Conservation (phyloP, 352 stramenopile genomes). For the Pythium rhizo-oryzae region DNA sequence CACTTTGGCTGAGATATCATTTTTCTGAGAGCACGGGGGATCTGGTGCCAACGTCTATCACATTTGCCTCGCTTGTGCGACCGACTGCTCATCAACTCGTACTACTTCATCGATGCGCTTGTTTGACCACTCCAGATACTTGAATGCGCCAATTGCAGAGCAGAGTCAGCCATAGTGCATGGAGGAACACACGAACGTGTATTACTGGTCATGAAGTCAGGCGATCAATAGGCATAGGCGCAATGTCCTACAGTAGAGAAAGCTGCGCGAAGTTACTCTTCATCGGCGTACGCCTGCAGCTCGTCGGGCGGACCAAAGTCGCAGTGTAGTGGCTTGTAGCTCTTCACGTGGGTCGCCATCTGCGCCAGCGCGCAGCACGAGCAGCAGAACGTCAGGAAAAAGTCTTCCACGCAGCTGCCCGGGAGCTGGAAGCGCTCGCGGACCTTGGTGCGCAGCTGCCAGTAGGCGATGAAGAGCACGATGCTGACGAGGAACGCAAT, state of each 20-base stretch:
- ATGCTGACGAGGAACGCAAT: slow-evolving; percentile 4
- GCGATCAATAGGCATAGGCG: not conserved
- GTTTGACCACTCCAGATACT: too few species aligned
- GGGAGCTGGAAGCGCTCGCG: not conserved
- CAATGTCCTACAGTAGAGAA: not conserved
- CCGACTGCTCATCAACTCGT: too few species aligned
- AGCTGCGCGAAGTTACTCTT: not conserved
- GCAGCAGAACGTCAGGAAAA: slow-evolving; percentile 14
- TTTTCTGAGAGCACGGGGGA: too few species aligned
- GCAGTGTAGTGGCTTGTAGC: slow-evolving; percentile 12
- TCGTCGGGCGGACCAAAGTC: slow-evolving; percentile 15
- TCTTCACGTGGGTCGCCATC: slow-evolving; percentile 23
- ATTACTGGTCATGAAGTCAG: too few species aligned
- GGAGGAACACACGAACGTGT: too few species aligned
- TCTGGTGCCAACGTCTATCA: too few species aligned
- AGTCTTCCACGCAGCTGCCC: slow-evolving; percentile 8
- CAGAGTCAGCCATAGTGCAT: too few species aligned
- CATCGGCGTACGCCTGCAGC: not conserved
- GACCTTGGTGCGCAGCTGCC: slow-evolving; percentile 9
- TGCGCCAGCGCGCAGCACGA: slow-evolving; percentile 18
- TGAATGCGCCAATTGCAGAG: too few species aligned
- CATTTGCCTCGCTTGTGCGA: too few species aligned
- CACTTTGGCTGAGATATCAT: too few species aligned
- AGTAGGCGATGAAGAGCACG: slow-evolving; percentile 11
- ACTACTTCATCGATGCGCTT: too few species aligned